Conservation (phyloP, 345 rosid species). For the Corchorus olitorius region DNA sequence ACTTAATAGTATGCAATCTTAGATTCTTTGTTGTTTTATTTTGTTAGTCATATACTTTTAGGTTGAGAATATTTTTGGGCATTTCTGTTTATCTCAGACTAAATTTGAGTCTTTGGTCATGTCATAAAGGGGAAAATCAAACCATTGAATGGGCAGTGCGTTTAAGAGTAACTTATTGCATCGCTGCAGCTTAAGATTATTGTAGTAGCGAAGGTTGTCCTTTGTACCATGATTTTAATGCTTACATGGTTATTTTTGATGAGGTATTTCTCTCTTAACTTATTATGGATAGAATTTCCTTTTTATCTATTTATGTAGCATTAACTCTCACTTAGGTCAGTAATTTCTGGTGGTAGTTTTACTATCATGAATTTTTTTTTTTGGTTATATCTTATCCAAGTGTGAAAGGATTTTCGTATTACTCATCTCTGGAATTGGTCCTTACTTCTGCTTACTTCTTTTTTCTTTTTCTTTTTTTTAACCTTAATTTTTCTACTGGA, state of each 20-base stretch:
- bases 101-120: slow-evolving; percentile 23
- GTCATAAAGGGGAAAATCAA: slow-evolving; percentile 85
- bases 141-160: slow-evolving; percentile 97
- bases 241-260: slow-evolving; percentile 95
- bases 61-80: not conserved
- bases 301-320: slow-evolving; percentile 1
- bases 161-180: slow-evolving; percentile 81
- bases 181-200: slow-evolving; percentile 94
- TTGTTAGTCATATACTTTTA: slow-evolving; percentile 5
- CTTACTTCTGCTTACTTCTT: no score
- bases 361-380: no score
- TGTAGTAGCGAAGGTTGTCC: slow-evolving; percentile 79
- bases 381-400: no score
- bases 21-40: not conserved
- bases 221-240: slow-evolving; percentile 92
- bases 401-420: no score
- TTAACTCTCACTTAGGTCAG: slow-evolving; percentile 8
- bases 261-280: slow-evolving; percentile 55
- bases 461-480: no score
- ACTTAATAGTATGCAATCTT: not conserved
- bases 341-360: not conserved
- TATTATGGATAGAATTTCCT: not conserved
- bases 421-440: no score
- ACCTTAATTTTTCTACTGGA: no score
- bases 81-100: slow-evolving; percentile 21